phyloP scores from a whole-genome alignment of 371 early-diverging fungal species.

The Syncephalastrum monosporum region DNA sequence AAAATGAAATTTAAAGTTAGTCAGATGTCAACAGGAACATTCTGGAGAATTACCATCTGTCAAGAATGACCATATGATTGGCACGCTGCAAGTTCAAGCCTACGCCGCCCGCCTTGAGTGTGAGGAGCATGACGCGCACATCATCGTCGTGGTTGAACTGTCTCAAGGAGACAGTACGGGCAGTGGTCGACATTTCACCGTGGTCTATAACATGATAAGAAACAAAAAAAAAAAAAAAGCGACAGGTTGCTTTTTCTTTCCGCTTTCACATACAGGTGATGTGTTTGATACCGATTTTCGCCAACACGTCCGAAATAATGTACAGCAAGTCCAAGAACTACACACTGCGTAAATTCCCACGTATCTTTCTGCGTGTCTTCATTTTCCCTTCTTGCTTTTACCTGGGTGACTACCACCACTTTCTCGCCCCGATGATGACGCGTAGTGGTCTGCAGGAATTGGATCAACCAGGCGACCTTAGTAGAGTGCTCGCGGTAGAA shows the following conservation, averaged over 20 bases:
- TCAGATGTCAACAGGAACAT: not conserved
- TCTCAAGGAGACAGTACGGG: conserved; percentile 22
- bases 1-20: conserved; percentile 3
- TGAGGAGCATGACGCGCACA: conserved; percentile 34
- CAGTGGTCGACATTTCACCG: conserved; percentile 26
- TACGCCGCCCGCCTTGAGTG: conserved; percentile 45
- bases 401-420: conserved; percentile 43
- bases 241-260: not conserved
- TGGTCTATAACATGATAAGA: conserved; percentile 20
- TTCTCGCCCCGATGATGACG: conserved; percentile 22
- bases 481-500: conserved; percentile 34
- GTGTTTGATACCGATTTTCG: conserved; percentile 15
- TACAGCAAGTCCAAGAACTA: conserved; percentile 37
- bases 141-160: conserved; percentile 33
- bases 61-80: conserved; percentile 48
- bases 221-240: not conserved
- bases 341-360: not conserved
- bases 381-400: conserved; percentile 9
- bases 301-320: conserved; percentile 24
- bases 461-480: conserved; percentile 33
- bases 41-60: conserved; percentile 30
- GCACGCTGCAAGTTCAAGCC: conserved; percentile 44
- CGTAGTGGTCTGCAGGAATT: conserved; percentile 20
- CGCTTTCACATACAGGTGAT: conserved; percentile 24
- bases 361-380: no score